Base-by-base conservation (phyloP, 176 grass and related monocot species). In the Rhipidocladum racemiflorum region DNA sequence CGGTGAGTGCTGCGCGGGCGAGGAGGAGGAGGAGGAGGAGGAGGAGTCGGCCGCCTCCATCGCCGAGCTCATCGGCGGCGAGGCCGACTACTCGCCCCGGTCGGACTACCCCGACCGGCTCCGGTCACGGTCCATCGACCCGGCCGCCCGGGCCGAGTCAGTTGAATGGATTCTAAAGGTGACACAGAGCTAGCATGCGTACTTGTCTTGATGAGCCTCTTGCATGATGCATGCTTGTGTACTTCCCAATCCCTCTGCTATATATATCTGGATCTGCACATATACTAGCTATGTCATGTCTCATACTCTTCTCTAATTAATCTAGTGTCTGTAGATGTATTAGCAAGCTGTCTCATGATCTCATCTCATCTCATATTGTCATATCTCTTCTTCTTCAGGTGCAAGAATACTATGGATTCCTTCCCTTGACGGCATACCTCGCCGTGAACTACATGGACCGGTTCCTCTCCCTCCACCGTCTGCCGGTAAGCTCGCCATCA, bases 401-500 rank as follows among this genome's bases (percentile, higher is more conserved):
- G 48, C 83, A 86, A 30, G 82, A 68, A 27, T 91, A 85, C 86
- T 85, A 96, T 40, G 61, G 83, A 65, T 93, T 99, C 74, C 91
- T 90, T 66, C 97, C 97, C 5, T 32, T 96, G 79, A 99, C 97
- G 50, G 91, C 93, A 40, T 99, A 99, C 88, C 91, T 99, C 74
- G 91, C 97, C 61, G 97, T 99, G 25, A 96, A 95, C 87, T 99
- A 99, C 91, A 87, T 99, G 91, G 97, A 99, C 83, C 85, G 92
- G 72, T 99, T 99, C 86, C 87, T 99, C 77, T 96, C 93, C 16
- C 73, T 89, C 68, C 93, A 91, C 64, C 74, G 42, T 42, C 79
- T 94, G 27, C 92, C 89, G 82, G 92, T 94, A 82, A 87, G 84
- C 81, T 78, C 27, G 55, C 48, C 63, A 12, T 5, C 69, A 40